phyloP scores from a whole-genome alignment of 2,329 filamentous ascomycete genomes.

The Chaetomiaceae sp. region DNA sequence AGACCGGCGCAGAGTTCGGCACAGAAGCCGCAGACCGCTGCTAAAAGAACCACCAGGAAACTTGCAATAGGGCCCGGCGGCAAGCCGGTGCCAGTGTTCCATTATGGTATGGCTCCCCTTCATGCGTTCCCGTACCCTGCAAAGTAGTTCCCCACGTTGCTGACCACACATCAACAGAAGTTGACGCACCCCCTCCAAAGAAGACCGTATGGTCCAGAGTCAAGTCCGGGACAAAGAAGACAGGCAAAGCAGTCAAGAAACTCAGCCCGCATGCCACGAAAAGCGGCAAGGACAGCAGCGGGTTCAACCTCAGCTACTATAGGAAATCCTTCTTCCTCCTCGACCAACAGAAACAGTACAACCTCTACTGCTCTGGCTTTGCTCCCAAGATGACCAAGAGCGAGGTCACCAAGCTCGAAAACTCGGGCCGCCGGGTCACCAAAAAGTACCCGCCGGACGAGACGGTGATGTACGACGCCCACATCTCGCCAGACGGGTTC shows the following conservation, averaged over 20 bases:
- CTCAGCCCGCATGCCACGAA: background rate
- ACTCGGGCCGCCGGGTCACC: background rate
- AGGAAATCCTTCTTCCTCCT: background rate
- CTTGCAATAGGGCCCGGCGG: background rate
- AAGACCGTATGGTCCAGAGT: conserved; percentile 3
- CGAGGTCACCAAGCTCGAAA: background rate
- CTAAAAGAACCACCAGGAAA: background rate
- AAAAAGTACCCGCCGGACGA: background rate
- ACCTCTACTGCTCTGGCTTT: conserved; percentile 13
- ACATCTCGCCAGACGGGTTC: background rate
- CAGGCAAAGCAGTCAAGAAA: background rate
- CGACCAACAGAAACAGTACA: conserved; percentile 4
- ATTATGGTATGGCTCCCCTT: background rate
- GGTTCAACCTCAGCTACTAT: conserved; percentile 9
- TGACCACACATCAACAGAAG: background rate
- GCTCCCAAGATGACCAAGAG: conserved; percentile 8
- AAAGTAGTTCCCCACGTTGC: background rate
- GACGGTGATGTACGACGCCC: conserved; percentile 9
- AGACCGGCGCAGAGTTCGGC: background rate
- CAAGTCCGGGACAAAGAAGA: background rate
- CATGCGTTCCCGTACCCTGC: no score
- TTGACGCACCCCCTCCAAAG: background rate
- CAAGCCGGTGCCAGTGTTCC: background rate
- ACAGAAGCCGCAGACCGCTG: background rate
- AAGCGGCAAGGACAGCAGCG: background rate